These are phyloP conservation scores for Saturnispora kantuleensis DNA, from an alignment of 805 yeast species.

Conservation along the genomic window DNA sequence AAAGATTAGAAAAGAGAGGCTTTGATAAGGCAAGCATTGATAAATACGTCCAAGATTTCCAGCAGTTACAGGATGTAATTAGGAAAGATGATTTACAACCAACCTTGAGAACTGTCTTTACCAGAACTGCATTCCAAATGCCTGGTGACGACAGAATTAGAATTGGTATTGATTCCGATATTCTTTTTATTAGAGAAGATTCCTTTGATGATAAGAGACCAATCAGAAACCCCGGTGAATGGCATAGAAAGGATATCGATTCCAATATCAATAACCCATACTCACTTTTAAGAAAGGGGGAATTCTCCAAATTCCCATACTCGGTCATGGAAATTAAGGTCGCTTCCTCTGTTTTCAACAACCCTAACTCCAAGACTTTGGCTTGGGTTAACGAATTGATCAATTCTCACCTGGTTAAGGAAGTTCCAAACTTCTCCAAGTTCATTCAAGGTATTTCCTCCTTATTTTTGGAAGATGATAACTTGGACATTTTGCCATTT, in stretches of 20 bases:
- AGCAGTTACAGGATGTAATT: conserved; percentile 54
- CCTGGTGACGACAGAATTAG: conserved; percentile 95
- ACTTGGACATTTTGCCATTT: conserved; percentile 81
- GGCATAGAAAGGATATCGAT: conserved; percentile 94
- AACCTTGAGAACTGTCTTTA: conserved; percentile 73
- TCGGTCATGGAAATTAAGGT: conserved; percentile 78
- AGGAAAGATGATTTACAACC: conserved; percentile 66
- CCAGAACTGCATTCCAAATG: conserved; percentile 93
- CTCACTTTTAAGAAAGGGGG: conserved; percentile 74
- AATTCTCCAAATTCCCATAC: conserved; percentile 72
- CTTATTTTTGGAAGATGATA: conserved; percentile 81
- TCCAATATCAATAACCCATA: conserved; percentile 60
- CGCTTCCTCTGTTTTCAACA: conserved; percentile 34
- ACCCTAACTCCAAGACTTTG: conserved; percentile 37
- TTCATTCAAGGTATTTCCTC: conserved; percentile 89
- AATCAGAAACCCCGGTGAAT: conserved; percentile 73
- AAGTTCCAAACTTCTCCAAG: conserved; percentile 88
- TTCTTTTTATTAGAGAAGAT: conserved; percentile 83
- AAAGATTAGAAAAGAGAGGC: conserved; percentile 55
- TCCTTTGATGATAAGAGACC: conserved; percentile 77
- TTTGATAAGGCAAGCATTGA: conserved; percentile 43
- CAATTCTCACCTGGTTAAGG: conserved; percentile 76
- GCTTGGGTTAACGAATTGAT: conserved; percentile 85
- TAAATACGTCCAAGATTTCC: conserved; percentile 44
- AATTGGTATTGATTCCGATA: conserved; percentile 82